Conservation (phyloP, 768 basidiomycete genomes). For the Rubroboletus pulcherrimus region DNA sequence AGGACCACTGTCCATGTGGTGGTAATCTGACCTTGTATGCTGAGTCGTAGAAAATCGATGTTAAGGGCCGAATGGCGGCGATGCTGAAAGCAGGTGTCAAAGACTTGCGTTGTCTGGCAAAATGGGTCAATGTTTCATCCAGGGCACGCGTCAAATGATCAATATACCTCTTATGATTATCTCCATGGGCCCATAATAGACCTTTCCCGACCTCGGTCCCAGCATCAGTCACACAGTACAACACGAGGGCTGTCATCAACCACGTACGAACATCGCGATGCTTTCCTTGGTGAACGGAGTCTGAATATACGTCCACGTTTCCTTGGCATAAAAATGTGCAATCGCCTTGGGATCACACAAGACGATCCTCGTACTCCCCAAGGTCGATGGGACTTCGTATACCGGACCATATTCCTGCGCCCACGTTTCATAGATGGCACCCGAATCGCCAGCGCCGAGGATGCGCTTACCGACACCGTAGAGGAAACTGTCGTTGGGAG, state of each 20-base stretch:
- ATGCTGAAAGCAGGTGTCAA: constrained; percentile 38
- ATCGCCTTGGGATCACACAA: constrained; percentile 40
- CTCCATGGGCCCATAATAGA: constrained; percentile 33
- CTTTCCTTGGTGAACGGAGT: constrained; percentile 31
- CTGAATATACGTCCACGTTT: constrained; percentile 38
- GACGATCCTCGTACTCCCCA: constrained; percentile 12
- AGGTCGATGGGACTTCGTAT: constrained; percentile 13
- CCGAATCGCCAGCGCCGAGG: not conserved
- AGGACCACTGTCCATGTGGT: not conserved
- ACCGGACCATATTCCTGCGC: constrained; percentile 18
- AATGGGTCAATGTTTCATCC: not conserved
- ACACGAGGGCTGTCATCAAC: no score
- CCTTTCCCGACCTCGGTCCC: constrained; percentile 24
- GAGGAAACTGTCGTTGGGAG: constrained; percentile 14
- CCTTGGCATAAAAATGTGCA: constrained; percentile 13
- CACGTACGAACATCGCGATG: constrained; percentile 24
- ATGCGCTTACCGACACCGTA: constrained; percentile 15
- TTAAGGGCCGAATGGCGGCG: constrained; percentile 34
- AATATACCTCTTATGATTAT: constrained; percentile 42
- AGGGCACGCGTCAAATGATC: not conserved
- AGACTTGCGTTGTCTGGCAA: constrained; percentile 33
- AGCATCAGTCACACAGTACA: not conserved
- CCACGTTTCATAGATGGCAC: constrained; percentile 20
- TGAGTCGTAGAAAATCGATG: constrained; percentile 39
- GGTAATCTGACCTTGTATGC: constrained; percentile 16